phyloP scores from a whole-genome alignment of 768 basidiomycete genomes.

The Botryobasidium botryosum region DNA sequence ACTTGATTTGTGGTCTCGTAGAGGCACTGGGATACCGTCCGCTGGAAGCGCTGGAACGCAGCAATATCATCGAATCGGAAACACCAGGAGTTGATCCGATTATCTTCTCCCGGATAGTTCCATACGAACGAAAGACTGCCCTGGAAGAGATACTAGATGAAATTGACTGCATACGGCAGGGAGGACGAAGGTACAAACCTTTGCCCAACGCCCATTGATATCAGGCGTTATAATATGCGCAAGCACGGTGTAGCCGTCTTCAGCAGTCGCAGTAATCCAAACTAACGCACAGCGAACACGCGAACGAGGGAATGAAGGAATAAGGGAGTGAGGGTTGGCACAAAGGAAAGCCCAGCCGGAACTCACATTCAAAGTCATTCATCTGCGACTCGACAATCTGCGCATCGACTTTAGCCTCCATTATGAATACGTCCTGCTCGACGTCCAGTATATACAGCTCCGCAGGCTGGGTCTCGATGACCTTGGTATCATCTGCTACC shows the following conservation, averaged over 20 bases:
- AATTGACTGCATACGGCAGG: constrained; percentile 15
- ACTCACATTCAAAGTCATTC: constrained; percentile 8
- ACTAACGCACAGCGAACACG: no score
- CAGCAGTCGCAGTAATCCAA: no score
- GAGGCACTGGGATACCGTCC: constrained; percentile 45
- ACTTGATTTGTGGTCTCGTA: constrained; percentile 69
- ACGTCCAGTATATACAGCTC: constrained; percentile 46
- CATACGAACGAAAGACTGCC: constrained; percentile 56
- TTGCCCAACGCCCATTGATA: constrained; percentile 32
- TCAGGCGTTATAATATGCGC: constrained; percentile 46
- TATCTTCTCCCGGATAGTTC: constrained; percentile 49
- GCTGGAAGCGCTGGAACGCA: constrained; percentile 41
- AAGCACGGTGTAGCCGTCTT: constrained; percentile 32
- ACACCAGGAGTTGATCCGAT: constrained; percentile 60
- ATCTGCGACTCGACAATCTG: constrained; percentile 4
- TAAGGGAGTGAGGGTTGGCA: not conserved
- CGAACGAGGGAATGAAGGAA: constrained; percentile 11
- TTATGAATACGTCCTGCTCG: constrained; percentile 21
- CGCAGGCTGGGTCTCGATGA: constrained; percentile 1
- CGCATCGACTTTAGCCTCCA: constrained; percentile 3
- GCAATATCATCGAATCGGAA: constrained; percentile 46
- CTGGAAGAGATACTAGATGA: not conserved
- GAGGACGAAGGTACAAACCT: constrained; percentile 5
- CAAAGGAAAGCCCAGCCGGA: not conserved
- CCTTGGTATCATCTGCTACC: constrained; percentile 1